A percentile compares a stretch with the other conserved stretches of the same genome.
Conservation (phyloP, 768 basidiomycete genomes). For the Erythrobasidium yunnanense region DNA sequence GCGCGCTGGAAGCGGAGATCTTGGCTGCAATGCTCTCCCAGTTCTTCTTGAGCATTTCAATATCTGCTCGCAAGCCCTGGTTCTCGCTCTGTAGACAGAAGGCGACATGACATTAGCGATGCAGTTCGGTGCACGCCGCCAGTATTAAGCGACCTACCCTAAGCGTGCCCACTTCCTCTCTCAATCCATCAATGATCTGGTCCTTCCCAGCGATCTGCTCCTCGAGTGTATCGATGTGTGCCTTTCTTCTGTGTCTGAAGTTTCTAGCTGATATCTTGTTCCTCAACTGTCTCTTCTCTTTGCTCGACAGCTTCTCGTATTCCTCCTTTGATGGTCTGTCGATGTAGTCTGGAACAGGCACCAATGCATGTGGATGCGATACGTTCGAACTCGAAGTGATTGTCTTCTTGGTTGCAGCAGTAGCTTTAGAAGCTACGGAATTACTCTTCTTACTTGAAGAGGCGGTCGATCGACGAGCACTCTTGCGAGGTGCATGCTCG, state of each 20-base stretch:
- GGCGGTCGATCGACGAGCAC: neutral
- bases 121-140: too few species aligned
- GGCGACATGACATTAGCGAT: too few species aligned
- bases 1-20: constrained; percentile 23
- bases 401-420: neutral
- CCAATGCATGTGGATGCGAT: constrained; percentile 17
- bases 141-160: constrained; percentile 19
- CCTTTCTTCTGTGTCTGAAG: constrained; percentile 88
- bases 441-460: neutral
- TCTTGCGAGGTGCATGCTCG: neutral
- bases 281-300: constrained; percentile 87
- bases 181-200: constrained; percentile 52
- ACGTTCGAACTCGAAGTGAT: neutral
- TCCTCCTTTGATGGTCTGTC: constrained; percentile 71
- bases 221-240: constrained; percentile 89
- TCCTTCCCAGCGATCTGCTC: constrained; percentile 87
- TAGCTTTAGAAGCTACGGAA: neutral
- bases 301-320: constrained; percentile 85
- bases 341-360: constrained; percentile 37
- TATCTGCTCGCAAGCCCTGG: constrained; percentile 39
- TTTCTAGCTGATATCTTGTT: constrained; percentile 96
- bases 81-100: constrained; percentile 31
- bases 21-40: constrained; percentile 37
- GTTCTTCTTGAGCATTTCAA: constrained; percentile 42
- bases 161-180: constrained; percentile 33